Conservation (phyloP, 2,329 filamentous ascomycete species). For the Colletotrichum sp. region DNA sequence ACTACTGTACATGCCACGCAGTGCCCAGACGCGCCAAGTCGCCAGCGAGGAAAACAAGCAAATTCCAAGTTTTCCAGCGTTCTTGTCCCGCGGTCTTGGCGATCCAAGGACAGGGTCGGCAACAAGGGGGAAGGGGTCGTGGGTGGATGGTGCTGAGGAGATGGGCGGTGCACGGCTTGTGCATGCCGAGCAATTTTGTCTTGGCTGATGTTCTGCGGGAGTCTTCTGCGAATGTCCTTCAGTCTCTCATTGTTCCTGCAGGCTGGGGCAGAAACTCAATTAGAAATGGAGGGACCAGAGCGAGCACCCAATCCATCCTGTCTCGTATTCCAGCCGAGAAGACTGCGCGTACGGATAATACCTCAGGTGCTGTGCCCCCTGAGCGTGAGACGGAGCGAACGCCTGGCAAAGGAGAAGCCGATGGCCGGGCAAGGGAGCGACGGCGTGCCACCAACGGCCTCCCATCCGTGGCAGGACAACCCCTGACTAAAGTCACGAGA, state of each 20-base stretch:
- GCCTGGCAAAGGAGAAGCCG: neutral
- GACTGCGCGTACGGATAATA: neutral
- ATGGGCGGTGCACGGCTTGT: neutral
- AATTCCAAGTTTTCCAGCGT: conserved; percentile 21
- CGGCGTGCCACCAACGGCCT: neutral
- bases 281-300: neutral
- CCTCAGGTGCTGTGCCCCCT: neutral
- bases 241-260: neutral
- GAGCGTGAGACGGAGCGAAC: neutral
- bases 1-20: neutral
- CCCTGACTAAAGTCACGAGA: neutral
- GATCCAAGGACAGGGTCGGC: conserved; percentile 11
- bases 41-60: conserved; percentile 17
- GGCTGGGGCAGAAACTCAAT: neutral
- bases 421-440: neutral
- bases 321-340: conserved; percentile 1
- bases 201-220: neutral
- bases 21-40: conserved; percentile 19
- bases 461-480: conserved; percentile 2
- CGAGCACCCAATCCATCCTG: neutral
- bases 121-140: neutral
- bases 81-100: conserved; percentile 21
- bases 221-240: neutral
- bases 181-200: neutral
- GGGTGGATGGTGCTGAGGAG: neutral